Evolutionary conservation across 805 yeast species (phyloP).

Genomic region (Ogataea zsoltii): DNA sequence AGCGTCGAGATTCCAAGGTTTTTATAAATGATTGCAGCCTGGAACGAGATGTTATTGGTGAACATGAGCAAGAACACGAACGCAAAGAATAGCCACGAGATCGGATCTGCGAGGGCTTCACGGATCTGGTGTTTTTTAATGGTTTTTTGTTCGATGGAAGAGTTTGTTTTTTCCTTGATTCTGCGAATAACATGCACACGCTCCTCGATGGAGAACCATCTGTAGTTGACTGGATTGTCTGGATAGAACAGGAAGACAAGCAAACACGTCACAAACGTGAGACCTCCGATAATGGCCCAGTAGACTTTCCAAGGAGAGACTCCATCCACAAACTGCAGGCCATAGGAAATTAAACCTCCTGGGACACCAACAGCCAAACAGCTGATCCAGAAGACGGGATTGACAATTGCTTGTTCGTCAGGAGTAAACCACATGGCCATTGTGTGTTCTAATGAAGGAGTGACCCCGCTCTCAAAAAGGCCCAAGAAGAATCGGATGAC

Average conservation of each 20-base stretch:
- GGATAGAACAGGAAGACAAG: conserved; percentile 47
- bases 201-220: conserved; percentile 48
- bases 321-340: conserved; percentile 33
- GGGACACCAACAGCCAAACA: conserved; percentile 50
- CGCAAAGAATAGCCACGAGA: conserved; percentile 42
- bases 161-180: conserved; percentile 38
- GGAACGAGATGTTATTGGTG: conserved; percentile 54
- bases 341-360: conserved; percentile 39
- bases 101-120: conserved; percentile 50
- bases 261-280: conserved; percentile 43
- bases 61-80: conserved; percentile 47
- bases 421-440: conserved; percentile 50
- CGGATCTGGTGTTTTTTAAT: conserved; percentile 47
- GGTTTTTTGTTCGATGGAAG: conserved; percentile 44
- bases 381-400: conserved; percentile 53
- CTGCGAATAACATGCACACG: conserved; percentile 50
- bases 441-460: conserved; percentile 46
- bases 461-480: conserved; percentile 44
- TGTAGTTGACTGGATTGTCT: conserved; percentile 54
- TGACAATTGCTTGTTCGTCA: conserved; percentile 47
- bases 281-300: conserved; percentile 55
- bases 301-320: conserved; percentile 51
- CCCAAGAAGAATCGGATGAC: conserved; percentile 53
- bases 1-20: conserved; percentile 43
- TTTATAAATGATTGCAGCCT: conserved; percentile 47